Base-by-base conservation (phyloP, 768 basidiomycete species). In the Candolleomyces aberdarensis region DNA sequence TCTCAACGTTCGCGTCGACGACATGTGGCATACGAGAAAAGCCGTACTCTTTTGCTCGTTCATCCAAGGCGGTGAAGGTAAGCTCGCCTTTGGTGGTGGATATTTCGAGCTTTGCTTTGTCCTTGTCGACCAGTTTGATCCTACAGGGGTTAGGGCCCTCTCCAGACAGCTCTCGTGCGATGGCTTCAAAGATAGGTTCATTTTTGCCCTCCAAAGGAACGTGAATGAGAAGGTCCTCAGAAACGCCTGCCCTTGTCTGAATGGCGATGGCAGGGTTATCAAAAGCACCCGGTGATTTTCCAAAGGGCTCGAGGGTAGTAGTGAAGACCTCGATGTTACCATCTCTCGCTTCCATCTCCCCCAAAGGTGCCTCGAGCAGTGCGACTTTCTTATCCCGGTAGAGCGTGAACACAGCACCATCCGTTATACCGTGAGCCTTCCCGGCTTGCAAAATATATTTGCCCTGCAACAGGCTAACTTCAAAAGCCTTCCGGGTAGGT, bases 391-490 rank as follows among this genome's bases (percentile, higher is more conserved):
- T n/a, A 55, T 66, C 63, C 51, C 58, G 61, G 56, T 74, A 70
- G 10, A 69, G 61, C 5, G 65, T 56, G 58, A 71, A 68, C 4
- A 51, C 63, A 17, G 71, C 72, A 3, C 69, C 72, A 0, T 60
- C 48, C 1, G 70, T 72, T 22, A 76, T 65, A 2, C 75, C 74
- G 51, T 75, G 74, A 0, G 49, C 58, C 15, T 17, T 32, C 7
- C 58, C 58, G 10, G 49, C 58, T 22, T 59, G 7, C n/a, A 59
- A 14, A 19, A 52, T 52, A 20, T 40, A 52, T n/a, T 41, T 40
- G 36, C 17, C 14, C n/a, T 62, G 50, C 17, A 53, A 6, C 22
- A n/a, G n/a, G n/a, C 52, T 53, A 20, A 58, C 57, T 10, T 58
- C 29, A 48, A 53, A 50, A 50, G 22, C 40, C n/a, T n/a, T 8